Percentiles rank a stretch among this genome's conserved stretches.
Evolutionary conservation across 1,139 yeast species (phyloP).

Genomic region (Meyerozyma guilliermondii): DNA sequence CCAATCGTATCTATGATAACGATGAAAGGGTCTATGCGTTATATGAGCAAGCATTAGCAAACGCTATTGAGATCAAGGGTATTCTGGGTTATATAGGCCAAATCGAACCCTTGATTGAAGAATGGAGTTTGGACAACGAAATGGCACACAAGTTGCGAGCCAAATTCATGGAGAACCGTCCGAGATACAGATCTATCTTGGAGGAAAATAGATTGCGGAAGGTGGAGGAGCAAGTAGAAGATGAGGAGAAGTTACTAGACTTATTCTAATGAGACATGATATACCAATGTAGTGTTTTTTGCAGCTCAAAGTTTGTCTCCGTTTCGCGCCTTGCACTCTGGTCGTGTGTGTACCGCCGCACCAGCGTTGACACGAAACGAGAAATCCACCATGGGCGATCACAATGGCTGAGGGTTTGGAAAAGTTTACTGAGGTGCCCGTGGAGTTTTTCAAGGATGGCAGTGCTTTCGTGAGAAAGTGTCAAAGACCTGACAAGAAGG

Average conservation of each 20-base stretch:
- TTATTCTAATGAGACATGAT: slow-evolving; percentile 15
- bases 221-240: slow-evolving; percentile 23
- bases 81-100: slow-evolving; percentile 24
- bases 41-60: slow-evolving; percentile 23
- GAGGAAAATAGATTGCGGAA: slow-evolving; percentile 25
- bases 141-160: slow-evolving; percentile 21
- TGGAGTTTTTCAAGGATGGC: slow-evolving; percentile 89
- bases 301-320: not conserved
- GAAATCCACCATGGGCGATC: not conserved
- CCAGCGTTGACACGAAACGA: not conserved
- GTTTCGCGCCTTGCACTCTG: not conserved
- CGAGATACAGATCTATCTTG: slow-evolving; percentile 18
- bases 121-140: slow-evolving; percentile 32
- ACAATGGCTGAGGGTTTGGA: slow-evolving; percentile 59
- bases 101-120: slow-evolving; percentile 26
- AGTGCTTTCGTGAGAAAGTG: slow-evolving; percentile 83
- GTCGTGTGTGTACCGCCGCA: slow-evolving; percentile 1
- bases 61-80: slow-evolving; percentile 27
- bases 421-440: slow-evolving; percentile 83
- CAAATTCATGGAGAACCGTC: slow-evolving; percentile 19
- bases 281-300: not conserved
- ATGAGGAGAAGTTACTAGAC: slow-evolving; percentile 27
- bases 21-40: slow-evolving; percentile 17
- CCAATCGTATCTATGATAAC: slow-evolving; percentile 11
- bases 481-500: slow-evolving; percentile 85